These are phyloP conservation scores for Phytophthora pisi DNA, from an alignment of 352 stramenopile genomes.

Conservation along the genomic window DNA sequence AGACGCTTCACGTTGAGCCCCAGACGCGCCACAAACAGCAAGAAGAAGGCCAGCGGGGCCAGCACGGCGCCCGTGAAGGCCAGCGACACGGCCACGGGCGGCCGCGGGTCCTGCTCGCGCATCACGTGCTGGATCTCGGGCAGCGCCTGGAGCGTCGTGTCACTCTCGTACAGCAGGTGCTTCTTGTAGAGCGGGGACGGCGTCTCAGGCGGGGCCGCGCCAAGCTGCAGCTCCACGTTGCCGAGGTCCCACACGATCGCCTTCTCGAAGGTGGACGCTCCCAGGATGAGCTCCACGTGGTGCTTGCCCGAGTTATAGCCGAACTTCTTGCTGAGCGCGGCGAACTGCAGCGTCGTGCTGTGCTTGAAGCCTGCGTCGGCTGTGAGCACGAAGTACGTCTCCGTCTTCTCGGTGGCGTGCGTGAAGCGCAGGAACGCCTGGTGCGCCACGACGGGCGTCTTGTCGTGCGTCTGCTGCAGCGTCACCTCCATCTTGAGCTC, in stretches of 20 bases:
- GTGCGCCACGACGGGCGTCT: slow-evolving; percentile 65
- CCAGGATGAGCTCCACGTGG: slow-evolving; percentile 75
- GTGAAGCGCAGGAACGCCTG: slow-evolving; percentile 84
- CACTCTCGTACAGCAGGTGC: slow-evolving; percentile 84
- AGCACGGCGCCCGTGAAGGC: slow-evolving; percentile 72
- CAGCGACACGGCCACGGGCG: slow-evolving; percentile 68
- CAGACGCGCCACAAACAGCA: slow-evolving; percentile 66
- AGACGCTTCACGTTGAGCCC: slow-evolving; percentile 73
- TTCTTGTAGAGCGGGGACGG: slow-evolving; percentile 89
- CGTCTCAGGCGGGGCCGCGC: slow-evolving; percentile 54
- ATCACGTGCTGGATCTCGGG: slow-evolving; percentile 90
- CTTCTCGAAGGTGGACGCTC: slow-evolving; percentile 79
- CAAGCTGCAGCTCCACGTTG: slow-evolving; percentile 70
- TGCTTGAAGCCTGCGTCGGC: slow-evolving; percentile 46
- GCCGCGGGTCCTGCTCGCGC: slow-evolving; percentile 73
- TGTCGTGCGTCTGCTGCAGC: slow-evolving; percentile 61
- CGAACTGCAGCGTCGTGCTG: slow-evolving; percentile 59
- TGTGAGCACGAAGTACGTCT: slow-evolving; percentile 81
- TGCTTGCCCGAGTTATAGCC: slow-evolving; percentile 77
- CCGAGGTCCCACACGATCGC: slow-evolving; percentile 78
- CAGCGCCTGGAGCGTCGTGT: slow-evolving; percentile 85
- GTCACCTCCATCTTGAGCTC: slow-evolving; percentile 60
- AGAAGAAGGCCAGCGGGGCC: slow-evolving; percentile 59
- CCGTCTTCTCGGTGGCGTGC: slow-evolving; percentile 52
- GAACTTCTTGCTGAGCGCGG: slow-evolving; percentile 78